Conservation (phyloP, 176 grass and related monocot species). For the Zea luxurians region DNA sequence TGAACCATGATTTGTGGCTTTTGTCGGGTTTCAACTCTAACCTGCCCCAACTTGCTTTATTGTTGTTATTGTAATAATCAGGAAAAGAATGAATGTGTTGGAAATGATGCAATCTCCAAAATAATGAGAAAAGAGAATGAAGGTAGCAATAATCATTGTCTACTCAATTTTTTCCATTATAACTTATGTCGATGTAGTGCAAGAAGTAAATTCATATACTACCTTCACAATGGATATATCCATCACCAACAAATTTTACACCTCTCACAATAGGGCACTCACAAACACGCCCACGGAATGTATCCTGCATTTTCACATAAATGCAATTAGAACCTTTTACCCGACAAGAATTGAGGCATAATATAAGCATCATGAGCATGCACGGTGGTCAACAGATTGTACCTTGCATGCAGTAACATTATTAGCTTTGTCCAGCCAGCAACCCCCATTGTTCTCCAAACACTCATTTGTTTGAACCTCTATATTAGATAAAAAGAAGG, state of each 20-base stretch:
- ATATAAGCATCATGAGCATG: conserved; percentile 13
- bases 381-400: conserved; percentile 23
- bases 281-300: conserved; percentile 90
- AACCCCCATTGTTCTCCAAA: conserved; percentile 92
- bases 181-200: conserved; percentile 16
- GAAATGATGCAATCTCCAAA: background rate
- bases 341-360: conserved; percentile 21
- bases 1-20: no score
- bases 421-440: conserved; percentile 67
- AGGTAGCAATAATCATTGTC: background rate
- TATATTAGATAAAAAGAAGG: conserved; percentile 36
- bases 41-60: no score
- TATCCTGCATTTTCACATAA: conserved; percentile 56
- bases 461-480: conserved; percentile 96
- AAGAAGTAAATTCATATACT: conserved; percentile 36
- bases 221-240: conserved; percentile 92
- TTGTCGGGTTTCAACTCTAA: no score
- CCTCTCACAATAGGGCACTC: conserved; percentile 80
- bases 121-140: background rate
- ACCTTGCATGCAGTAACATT: conserved; percentile 89
- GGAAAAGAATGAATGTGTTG: background rate
- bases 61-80: background rate
- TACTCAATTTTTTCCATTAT: background rate
- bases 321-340: conserved; percentile 27
- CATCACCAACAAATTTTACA: conserved; percentile 86